Base-by-base conservation (phyloP, 495 filamentous ascomycete species). In the Penicillium parvum region DNA sequence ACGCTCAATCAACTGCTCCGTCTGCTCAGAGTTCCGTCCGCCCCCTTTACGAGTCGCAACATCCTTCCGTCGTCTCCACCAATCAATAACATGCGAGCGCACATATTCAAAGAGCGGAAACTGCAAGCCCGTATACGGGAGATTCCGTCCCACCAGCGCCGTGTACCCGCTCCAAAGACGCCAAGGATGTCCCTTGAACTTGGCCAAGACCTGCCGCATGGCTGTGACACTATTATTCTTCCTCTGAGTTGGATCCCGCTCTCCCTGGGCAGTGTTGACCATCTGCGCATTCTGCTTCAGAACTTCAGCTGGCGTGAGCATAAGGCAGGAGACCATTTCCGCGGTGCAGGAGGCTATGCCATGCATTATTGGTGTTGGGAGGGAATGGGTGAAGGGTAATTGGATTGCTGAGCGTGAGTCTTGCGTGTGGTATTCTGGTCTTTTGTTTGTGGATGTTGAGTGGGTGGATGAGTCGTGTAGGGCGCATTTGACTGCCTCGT, bases 221-320 rank as follows among this genome's bases (percentile, higher is more conserved):
- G 69, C 60, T 23, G 41, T 38, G n/a, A 35, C 35, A n/a, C n/a
- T n/a, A n/a, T n/a, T n/a, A n/a, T n/a, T n/a, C n/a, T n/a, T n/a
- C n/a, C n/a, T n/a, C n/a, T n/a, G n/a, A n/a, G 20, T 47, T 52
- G 8, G 25, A 22, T 3, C 7, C 25, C 11, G 19, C 11, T 22
- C 11, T 21, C 38, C 16, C 22, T 47, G 39, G 17, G 25, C 30
- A 17, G 32, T 42, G 11, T 47, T 52, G 5, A 74, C 42, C 55
- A 94, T 83, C 61, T 96, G 90, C 2, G 90, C 87, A 63, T 95
- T 95, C 51, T 95, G 90, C 66, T 96, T 96, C 26, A 95, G 72
- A 7, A 95, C 87, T 60, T 96, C 90, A 26, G 89, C 85, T 0
- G 90, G 90, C 0, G 90, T 91, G 28, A 95, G 76, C 37, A 96